Base-by-base conservation (phyloP, 2,329 filamentous ascomycete species). In the Nemania sp. region DNA sequence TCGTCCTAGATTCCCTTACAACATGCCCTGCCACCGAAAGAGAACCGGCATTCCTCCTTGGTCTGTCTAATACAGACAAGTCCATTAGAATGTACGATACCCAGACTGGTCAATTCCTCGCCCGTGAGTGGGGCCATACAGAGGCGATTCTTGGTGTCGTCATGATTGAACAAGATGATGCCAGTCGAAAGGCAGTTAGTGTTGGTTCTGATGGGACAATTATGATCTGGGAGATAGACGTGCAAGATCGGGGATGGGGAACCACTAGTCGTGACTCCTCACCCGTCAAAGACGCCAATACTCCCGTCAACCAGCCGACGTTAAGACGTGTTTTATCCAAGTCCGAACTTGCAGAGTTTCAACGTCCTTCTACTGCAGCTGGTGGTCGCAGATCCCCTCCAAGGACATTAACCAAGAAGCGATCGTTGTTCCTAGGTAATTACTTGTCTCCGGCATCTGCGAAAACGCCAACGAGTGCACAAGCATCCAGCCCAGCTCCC, bases 21-120 rank as follows among this genome's bases (percentile, higher is more conserved):
- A 85, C 88, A 59, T 87, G 72, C 69, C 86, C 72, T 77, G 86
- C 68, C 75, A 82, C 63, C 75, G 83, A 76, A 46, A 81, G 74
- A 73, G 86, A 79, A 42, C 76, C 83, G 2, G 84, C 87, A 29
- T 84, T 96, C 52, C 82, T 99, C 53, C 83, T 95, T 17, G 93
- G 92, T n/a, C 84, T 95, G 11, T 97, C 94, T 9, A 93, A 93
- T 68, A 97, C 91, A 0, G 95, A 99, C 75, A 99, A 98, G 73
- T 98, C 95, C 0, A 89, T 99, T 57, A 84, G 95, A 37, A 79
- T 99, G 15, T 99, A 99, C 70, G 91, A 97, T 67, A 81, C 86
- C 32, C 87, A 89, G 63, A 87, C 86, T 43, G 93, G 94, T 9
- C 78, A 80, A 1, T 88, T 99, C 59, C 78, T 98, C 29, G 90